Evolutionary conservation across 208 protist species (phyloP).

Genomic region (Spongospora subterranea): DNA sequence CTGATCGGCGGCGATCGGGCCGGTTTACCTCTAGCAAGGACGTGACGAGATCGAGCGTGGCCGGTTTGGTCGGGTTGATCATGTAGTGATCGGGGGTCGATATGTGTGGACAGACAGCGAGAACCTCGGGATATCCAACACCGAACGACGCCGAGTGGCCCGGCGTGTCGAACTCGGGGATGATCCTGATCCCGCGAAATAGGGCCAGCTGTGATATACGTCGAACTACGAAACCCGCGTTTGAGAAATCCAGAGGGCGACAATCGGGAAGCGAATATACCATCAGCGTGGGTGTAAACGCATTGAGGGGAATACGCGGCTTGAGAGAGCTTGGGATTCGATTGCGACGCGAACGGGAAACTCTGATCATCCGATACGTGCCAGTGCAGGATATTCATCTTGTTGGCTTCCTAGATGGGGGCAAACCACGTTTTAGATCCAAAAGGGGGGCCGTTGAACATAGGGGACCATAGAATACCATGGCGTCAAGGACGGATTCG

Average conservation of each 20-base stretch:
- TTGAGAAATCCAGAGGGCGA: neutral
- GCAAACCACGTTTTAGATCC: no score
- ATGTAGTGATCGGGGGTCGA: neutral
- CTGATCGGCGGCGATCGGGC: no score
- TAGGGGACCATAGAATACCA: no score
- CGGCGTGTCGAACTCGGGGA: slow-evolving; percentile 66
- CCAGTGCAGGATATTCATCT: slow-evolving; percentile 67
- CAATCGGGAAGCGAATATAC: neutral
- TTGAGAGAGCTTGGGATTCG: slow-evolving; percentile 57
- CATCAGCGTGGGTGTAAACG: slow-evolving; percentile 34
- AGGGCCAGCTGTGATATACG: neutral
- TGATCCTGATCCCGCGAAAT: slow-evolving; percentile 61
- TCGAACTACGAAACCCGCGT: neutral
- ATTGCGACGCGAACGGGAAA: slow-evolving; percentile 60
- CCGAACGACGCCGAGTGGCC: slow-evolving; percentile 58
- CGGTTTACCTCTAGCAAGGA: neutral
- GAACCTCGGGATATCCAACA: slow-evolving; percentile 55
- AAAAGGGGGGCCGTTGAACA: no score
- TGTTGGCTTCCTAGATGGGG: slow-evolving; percentile 60
- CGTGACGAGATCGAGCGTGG: neutral
- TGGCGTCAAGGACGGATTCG: slow-evolving; percentile 54
- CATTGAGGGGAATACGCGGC: slow-evolving; percentile 43
- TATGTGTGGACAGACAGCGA: slow-evolving; percentile 56
- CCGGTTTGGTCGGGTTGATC: slow-evolving; percentile 41
- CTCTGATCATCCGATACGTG: slow-evolving; percentile 60